These are phyloP conservation scores for Anacardium occidentale DNA, from an alignment of 345 rosid genomes.

Conservation along the genomic window DNA sequence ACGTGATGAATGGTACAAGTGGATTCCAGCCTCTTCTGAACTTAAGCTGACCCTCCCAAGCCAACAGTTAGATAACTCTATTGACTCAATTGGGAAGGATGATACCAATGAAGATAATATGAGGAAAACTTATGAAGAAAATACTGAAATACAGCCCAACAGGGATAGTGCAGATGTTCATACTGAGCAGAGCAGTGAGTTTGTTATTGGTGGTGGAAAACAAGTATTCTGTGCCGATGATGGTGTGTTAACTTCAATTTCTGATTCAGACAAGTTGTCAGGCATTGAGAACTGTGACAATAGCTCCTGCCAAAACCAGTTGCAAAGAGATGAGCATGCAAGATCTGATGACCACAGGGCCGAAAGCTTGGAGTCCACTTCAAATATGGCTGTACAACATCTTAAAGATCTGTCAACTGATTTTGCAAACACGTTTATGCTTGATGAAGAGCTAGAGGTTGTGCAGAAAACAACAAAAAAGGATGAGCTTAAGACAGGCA, in stretches of 20 bases:
- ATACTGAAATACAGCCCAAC: slow-evolving; percentile 16
- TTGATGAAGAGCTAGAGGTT: slow-evolving; percentile 90
- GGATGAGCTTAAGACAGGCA: slow-evolving; percentile 38
- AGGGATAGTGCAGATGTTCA: slow-evolving; percentile 22
- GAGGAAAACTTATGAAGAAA: slow-evolving; percentile 24
- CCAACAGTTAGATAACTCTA: slow-evolving; percentile 34
- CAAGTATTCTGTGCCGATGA: slow-evolving; percentile 17
- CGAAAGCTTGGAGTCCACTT: slow-evolving; percentile 28
- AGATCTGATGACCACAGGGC: slow-evolving; percentile 24
- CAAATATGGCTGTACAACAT: slow-evolving; percentile 29
- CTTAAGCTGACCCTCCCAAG: slow-evolving; percentile 31
- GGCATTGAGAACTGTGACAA: slow-evolving; percentile 19
- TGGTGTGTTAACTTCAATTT: slow-evolving; percentile 22
- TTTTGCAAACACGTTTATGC: slow-evolving; percentile 77
- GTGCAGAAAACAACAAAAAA: slow-evolving; percentile 61
- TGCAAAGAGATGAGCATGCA: slow-evolving; percentile 38
- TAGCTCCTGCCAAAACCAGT: slow-evolving; percentile 16
- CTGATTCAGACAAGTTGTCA: slow-evolving; percentile 29
- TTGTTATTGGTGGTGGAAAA: slow-evolving; percentile 24
- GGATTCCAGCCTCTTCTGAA: slow-evolving; percentile 48
- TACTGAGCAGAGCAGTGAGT: slow-evolving; percentile 16
- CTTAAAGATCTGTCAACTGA: slow-evolving; percentile 59
- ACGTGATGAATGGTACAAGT: slow-evolving; percentile 73
- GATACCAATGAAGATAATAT: slow-evolving; percentile 30
- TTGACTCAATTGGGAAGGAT: slow-evolving; percentile 24